Base-by-base conservation (phyloP, 1,284 basidiomycete species). In the Heterobasidion parviporum region DNA sequence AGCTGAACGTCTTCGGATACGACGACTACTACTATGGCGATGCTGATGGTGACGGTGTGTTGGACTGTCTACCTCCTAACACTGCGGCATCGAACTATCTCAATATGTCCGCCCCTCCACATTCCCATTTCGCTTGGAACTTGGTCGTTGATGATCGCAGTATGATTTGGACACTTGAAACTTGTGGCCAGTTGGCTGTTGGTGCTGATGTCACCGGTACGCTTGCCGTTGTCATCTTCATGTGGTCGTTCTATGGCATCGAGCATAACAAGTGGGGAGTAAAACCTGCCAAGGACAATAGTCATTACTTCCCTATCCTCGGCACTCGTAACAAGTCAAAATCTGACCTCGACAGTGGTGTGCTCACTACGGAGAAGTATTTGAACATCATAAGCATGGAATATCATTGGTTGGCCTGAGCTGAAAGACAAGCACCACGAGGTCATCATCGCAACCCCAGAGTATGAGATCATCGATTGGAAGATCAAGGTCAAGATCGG, bases 381-480 rank as follows among this genome's bases (percentile, higher is more conserved):
- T 85, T 57, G 77, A 79, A 32, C 72, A 75, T 43, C 61, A 68
- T 61, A 83, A 82, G 61, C 74, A 78, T 41, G 73, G 67, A 86
- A 89, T 46, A 75, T 92, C 57, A 93, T 95, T 57, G 93, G 93
- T 16, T 95, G 93, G 93, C 93, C 93, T 0, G 93, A 95, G 68
- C 86, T 91, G 73, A 88, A 87, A 71, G 79, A 85, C 64, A 94
- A 94, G 72, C 82, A 92, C 50, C 81, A 93, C 68, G 92, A 89
- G 70, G 90, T 94, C 32, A 79, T 96, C 54, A 95, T 96, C 60
- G 77, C 93, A 8, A 95, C 93, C 0, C 79, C 95, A 56, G 93
- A 96, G 72, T 96, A 96, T 70, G 93, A 96, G 70, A 91, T 96
- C 66, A 85, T 94, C 64, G 93, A 95, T 68, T 96, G 93, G 93